Evolutionary conservation across 73 alveolate species (phyloP).

Genomic region (Stentor roeselii): DNA sequence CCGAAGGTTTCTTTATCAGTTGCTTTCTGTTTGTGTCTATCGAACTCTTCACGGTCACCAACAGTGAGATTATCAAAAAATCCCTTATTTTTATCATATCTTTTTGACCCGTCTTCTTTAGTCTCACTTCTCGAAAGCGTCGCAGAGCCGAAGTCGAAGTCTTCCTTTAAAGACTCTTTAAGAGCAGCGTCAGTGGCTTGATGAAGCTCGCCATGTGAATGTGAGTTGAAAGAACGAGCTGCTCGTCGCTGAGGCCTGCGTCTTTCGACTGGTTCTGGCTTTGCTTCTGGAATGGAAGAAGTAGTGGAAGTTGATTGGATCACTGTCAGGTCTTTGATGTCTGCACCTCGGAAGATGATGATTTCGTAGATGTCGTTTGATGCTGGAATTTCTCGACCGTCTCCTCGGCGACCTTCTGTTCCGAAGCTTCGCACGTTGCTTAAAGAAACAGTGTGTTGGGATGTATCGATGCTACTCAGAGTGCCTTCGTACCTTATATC

Average conservation of each 20-base stretch:
- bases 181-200: background rate
- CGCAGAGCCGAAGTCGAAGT: slow-evolving; percentile 12
- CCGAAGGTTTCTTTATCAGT: slow-evolving; percentile 8
- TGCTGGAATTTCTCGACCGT: slow-evolving; percentile 11
- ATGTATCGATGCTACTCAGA: background rate
- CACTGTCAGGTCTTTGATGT: slow-evolving; percentile 15
- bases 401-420: slow-evolving; percentile 22
- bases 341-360: slow-evolving; percentile 21
- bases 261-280: slow-evolving; percentile 13
- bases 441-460: slow-evolving; percentile 21
- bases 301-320: background rate
- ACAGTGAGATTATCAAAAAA: background rate
- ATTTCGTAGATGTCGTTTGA: background rate
- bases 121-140: background rate
- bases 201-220: slow-evolving; percentile 14
- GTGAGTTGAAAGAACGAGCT: background rate
- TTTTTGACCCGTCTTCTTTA: background rate
- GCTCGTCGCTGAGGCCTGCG: background rate
- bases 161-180: slow-evolving; percentile 10
- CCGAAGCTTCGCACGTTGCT: background rate
- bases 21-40: slow-evolving; percentile 1
- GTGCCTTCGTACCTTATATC: slow-evolving; percentile 26
- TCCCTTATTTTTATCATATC: background rate
- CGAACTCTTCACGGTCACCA: background rate
- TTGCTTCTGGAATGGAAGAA: background rate